Evolutionary conservation across 2,329 filamentous ascomycete genomes (phyloP).

Genomic region (Phialocephala subalpina): DNA sequence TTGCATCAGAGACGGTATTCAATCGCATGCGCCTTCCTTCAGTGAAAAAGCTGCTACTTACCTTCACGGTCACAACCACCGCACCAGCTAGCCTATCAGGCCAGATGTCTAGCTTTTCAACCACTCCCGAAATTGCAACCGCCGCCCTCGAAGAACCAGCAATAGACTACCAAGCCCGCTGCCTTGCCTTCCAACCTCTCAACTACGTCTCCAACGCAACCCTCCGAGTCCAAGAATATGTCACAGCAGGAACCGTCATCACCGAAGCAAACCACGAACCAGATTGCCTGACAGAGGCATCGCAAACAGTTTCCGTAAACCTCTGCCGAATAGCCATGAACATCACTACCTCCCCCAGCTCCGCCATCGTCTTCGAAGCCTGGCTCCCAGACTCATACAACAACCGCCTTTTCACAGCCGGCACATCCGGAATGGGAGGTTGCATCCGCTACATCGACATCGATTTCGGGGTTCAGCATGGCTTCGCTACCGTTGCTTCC

Average conservation of each 20-base stretch:
- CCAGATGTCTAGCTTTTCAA: too few relatives aligned
- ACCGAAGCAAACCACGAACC: constrained; percentile 21
- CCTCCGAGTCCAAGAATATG: constrained; percentile 19
- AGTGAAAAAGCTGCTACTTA: not conserved
- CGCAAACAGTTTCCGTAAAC: constrained; percentile 27
- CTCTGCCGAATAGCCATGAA: constrained; percentile 35
- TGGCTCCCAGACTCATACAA: constrained; percentile 48
- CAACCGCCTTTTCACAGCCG: constrained; percentile 50
- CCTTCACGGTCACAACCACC: not conserved
- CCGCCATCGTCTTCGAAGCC: constrained; percentile 29
- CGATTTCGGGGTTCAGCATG: constrained; percentile 30
- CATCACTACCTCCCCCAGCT: constrained; percentile 26
- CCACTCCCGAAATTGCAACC: not conserved
- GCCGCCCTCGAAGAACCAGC: not conserved
- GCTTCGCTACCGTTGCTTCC: constrained; percentile 37
- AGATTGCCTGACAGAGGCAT: constrained; percentile 22
- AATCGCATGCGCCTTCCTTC: not conserved
- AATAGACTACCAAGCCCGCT: constrained; percentile 14
- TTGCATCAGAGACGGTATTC: not conserved
- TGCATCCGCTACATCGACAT: constrained; percentile 36
- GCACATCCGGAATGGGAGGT: constrained; percentile 40
- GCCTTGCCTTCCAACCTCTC: constrained; percentile 25
- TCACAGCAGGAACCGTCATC: constrained; percentile 22
- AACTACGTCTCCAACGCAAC: constrained; percentile 27
- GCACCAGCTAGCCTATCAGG: too few relatives aligned